Evolutionary conservation across 441 rosid genomes (phyloP), one percentile per base, ranked within the genome.

Genomic region (Pelargonium hybrid): DNA sequence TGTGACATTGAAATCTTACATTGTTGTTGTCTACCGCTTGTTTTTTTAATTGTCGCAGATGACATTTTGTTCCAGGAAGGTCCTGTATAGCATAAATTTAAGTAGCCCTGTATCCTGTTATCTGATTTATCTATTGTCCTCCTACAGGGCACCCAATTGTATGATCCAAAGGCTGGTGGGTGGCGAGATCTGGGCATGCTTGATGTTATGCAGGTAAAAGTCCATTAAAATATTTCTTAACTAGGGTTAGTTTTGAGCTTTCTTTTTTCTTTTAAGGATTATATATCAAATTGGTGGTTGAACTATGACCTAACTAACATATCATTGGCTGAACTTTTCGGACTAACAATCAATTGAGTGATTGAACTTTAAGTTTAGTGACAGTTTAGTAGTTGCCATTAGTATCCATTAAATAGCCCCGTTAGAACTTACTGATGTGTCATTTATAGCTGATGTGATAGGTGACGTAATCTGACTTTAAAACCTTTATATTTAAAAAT

Each of bases 161-260:
- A 91, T 75, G 97, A 94, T 85, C 89, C 98, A 63, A 92, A 92
- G 88, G 99, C 98, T 83, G 99, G 99, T 82, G 99, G 99, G 18
- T 94, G 99, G 99, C 84, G 84, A 78, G 99, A 94, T 85, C 80
- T 94, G 65, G 99, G 99, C 74, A 94, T 92, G 99, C 94, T 94
- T 71, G 99, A 94, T 82, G 98, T 94, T 76, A 94, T 94, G 99
- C 99, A 94, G 93, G 99, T 87, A 77, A 75, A 69, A n/a, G 20
- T 47, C 65, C 15, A 26, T 20, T 67, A 57, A 54, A 29, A 64
- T 75, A 52, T 20, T 21, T 71, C 20, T 62, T 26, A 29, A 25
- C 66, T 25, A 25, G 37, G 39, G 66, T 62, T 1, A 7, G 4
- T 25, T 62, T 62, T 26, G 8, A 3, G 7, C 25, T 62, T 61